Evolutionary conservation across 257 asterid genomes (phyloP), one percentile per base, ranked within the genome.

Genomic region (Solanum lycopersicoides): DNA sequence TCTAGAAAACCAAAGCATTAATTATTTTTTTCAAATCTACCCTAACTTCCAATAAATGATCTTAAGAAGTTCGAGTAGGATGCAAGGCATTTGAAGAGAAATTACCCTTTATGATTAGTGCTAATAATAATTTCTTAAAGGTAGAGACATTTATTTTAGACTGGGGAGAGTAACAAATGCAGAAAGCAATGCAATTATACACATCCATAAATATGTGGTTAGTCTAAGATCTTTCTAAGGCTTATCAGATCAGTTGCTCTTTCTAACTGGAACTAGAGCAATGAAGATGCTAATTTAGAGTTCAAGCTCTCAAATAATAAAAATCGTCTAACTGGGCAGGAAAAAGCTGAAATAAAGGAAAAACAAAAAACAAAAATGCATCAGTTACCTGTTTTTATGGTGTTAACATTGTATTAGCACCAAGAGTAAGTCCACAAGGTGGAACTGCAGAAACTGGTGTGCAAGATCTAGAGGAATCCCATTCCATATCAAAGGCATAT

Each of bases 401-500:
- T 86, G 93, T 87, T 88, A 88, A 86, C 88, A 65, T 82, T 88
- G 90, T 37, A 84, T 89, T 91, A 84, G 89, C 90, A 69, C 87
- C 91, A 50, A 82, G 87, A 65, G 69, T 71, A 41, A 88, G 85
- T 44, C 89, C 90, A 44, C 92, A 83, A 75, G 90, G 87, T 37
- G 93, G 86, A 68, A 89, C 86, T 75, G 90, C 60, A 71, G 93
- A 89, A 84, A 88, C 93, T 65, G 94, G 91, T 83, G 91, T 86
- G 69, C 88, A 68, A 47, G 87, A 84, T 87, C 90, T 87, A 37
- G 90, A 42, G 8, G 92, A 83, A 82, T 92, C 93, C 94, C 91
- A 91, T 93, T 92, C 98, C 92, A 83, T 84, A 86, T 94, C 95
- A 84, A 91, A 93, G 25, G 91, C 93, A 89, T 92, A 88, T 56